Evolutionary conservation across 345 rosid genomes (phyloP), one percentile per base, ranked within the genome.

Genomic region (Brassica incana): DNA sequence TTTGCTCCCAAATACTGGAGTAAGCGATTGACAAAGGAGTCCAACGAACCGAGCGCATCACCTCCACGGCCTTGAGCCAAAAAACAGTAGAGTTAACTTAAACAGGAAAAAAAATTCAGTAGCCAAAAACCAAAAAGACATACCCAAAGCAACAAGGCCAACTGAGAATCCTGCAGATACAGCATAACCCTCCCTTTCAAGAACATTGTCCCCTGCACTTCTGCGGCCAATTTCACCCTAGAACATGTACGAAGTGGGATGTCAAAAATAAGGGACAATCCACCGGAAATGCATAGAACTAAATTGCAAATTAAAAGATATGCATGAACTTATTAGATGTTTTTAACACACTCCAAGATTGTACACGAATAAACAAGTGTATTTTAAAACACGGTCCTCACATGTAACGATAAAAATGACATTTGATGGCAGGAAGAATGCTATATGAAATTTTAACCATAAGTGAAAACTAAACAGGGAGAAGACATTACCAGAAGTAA

Each of bases 131-230:
- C 30, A 77, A 82, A 33, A 54, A 61, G 65, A 58, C 88, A 71
- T 89, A 95, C 99, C 99, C 85, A 95, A 74, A 58, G 98, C 93
- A 77, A 93, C 96, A 81, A 95, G 97, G 83, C 99, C 99, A 83
- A 95, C 77, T 33, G 99, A 78, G 85, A 93, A 91, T 79, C 99
- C 99, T n/a, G 99, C 98, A 84, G 99, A 89, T 80, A 91, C 94
- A 80, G 97, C 98, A 90, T 95, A 90, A 54, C 97, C 99, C 86
- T 95, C 99, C 86, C 99, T 90, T 85, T 95, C 99, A 85, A 93
- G 99, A 63, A 93, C 97, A 80, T 95, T 95, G 82, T 95, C 99
- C 76, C 99, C 99, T 68, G 91, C 91, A 85, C 98, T 92, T 90
- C 99, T 83, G 75, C 94, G 97, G 35, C 98, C 96, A 77, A 95